phyloP scores from a whole-genome alignment of 306 rosid species.

The Parietaria judaica region DNA sequence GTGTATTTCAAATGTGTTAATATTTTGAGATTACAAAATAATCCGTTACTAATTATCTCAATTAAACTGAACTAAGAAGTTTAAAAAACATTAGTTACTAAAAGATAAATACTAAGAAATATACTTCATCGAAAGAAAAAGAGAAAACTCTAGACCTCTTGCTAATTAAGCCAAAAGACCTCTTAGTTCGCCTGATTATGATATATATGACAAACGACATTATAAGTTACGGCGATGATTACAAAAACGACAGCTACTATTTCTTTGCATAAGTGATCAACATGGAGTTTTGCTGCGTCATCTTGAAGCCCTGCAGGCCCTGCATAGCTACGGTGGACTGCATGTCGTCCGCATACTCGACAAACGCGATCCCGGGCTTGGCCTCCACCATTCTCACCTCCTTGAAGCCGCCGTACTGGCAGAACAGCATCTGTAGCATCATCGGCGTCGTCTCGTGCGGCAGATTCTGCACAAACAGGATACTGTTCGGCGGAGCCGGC shows the following conservation, averaged over 20 bases:
- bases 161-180: too few species aligned
- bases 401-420: conserved; percentile 82
- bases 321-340: conserved; percentile 91
- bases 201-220: background rate
- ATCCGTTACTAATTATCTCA: too few species aligned
- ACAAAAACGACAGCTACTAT: conserved; percentile 28
- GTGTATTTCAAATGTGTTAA: too few species aligned
- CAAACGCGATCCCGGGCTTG: conserved; percentile 95
- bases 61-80: too few species aligned
- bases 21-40: too few species aligned
- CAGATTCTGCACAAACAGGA: conserved; percentile 86
- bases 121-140: too few species aligned
- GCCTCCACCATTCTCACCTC: conserved; percentile 99
- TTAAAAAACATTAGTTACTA: too few species aligned
- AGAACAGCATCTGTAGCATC: conserved; percentile 99
- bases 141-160: too few species aligned
- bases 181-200: background rate
- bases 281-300: conserved; percentile 89
- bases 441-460: conserved; percentile 82
- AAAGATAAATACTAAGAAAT: too few species aligned
- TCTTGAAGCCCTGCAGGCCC: conserved; percentile 85
- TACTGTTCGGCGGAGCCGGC: conserved; percentile 97
- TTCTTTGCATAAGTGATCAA: conserved; percentile 92
- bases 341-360: conserved; percentile 83
- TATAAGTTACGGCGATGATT: conserved; percentile 8